Percentiles rank a stretch among this genome's conserved stretches.
phyloP scores from a whole-genome alignment of 108 stramenopile species.

The Fragilariopsis cylindrus region DNA sequence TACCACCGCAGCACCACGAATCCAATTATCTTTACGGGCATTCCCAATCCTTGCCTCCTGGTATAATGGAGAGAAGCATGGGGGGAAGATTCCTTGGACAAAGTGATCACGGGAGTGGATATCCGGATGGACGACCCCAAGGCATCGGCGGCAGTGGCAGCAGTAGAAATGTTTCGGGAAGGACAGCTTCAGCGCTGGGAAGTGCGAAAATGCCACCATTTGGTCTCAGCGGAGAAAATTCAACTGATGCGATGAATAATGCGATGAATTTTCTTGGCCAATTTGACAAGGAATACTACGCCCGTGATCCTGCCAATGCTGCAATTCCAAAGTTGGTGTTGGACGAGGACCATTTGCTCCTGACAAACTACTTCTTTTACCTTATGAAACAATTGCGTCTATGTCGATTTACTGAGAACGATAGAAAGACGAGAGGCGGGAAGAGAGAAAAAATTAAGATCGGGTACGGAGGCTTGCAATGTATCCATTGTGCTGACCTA shows the following conservation, averaged over 20 bases:
- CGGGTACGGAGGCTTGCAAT: conserved; percentile 87
- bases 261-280: conserved; percentile 15
- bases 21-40: background rate
- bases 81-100: conserved; percentile 10
- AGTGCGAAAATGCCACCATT: background rate
- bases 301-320: conserved; percentile 16
- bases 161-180: background rate
- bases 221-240: background rate
- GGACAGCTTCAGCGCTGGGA: background rate
- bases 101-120: background rate
- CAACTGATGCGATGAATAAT: conserved; percentile 1
- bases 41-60: background rate
- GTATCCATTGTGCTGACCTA: conserved; percentile 69
- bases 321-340: conserved; percentile 39
- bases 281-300: conserved; percentile 29
- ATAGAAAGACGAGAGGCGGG: conserved; percentile 88
- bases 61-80: background rate
- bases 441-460: conserved; percentile 82
- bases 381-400: conserved; percentile 85
- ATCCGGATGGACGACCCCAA: background rate
- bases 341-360: conserved; percentile 59
- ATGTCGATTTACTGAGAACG: conserved; percentile 79
- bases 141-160: too few relatives aligned
- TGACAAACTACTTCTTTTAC: conserved; percentile 87
- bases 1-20: conserved; percentile 1